Evolutionary conservation across 768 basidiomycete species (phyloP).

Genomic region (Xerocomellus intermedius): DNA sequence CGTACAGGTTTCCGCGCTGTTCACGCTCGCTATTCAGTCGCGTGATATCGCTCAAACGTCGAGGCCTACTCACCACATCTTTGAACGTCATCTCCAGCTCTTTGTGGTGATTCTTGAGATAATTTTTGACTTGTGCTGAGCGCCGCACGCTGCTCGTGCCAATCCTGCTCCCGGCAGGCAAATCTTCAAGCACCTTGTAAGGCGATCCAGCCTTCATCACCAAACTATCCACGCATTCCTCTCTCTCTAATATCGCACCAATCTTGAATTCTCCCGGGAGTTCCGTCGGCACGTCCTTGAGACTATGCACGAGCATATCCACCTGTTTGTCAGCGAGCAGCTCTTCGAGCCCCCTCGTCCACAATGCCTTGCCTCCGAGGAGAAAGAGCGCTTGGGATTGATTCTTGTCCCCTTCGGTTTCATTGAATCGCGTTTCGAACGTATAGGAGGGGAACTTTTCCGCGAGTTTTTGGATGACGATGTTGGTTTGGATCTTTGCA

Average conservation of each 20-base stretch:
- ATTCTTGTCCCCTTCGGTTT: conserved; percentile 83
- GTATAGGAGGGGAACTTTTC: conserved; percentile 48
- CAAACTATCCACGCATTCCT: conserved; percentile 85
- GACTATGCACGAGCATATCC: conserved; percentile 89
- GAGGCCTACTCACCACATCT: conserved; percentile 71
- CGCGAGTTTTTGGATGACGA: conserved; percentile 65
- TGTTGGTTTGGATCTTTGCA: conserved; percentile 86
- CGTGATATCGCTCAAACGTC: background rate
- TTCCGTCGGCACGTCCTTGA: conserved; percentile 92
- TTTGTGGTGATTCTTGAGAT: conserved; percentile 51
- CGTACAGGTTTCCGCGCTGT: conserved; percentile 87
- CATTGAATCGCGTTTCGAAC: conserved; percentile 61
- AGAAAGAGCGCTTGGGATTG: conserved; percentile 87
- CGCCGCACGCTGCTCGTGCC: conserved; percentile 94
- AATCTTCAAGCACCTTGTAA: conserved; percentile 74
- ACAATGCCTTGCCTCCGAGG: conserved; percentile 86
- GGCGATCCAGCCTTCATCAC: conserved; percentile 74
- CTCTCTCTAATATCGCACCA: conserved; percentile 81
- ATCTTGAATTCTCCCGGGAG: conserved; percentile 84
- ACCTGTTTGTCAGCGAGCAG: conserved; percentile 67
- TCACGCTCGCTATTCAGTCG: background rate
- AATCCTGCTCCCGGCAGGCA: conserved; percentile 87
- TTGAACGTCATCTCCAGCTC: conserved; percentile 60
- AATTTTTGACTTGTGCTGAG: conserved; percentile 83
- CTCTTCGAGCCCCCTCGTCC: conserved; percentile 97